phyloP scores from a whole-genome alignment of 73 alveolate genomes.

The Tetrahymena elliotti region DNA sequence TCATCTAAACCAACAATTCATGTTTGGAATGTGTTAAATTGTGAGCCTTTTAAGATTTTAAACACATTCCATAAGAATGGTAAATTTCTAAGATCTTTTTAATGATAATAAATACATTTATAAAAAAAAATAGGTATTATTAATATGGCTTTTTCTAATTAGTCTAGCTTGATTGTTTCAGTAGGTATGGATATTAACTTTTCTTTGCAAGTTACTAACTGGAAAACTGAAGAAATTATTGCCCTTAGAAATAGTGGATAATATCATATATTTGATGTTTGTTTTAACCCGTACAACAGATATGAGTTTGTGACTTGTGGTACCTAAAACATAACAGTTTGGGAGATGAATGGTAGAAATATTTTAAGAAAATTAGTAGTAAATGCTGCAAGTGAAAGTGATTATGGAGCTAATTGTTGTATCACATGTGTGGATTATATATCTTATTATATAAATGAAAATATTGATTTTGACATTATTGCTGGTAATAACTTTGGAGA shows the following conservation, averaged over 20 bases:
- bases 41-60: constrained; percentile 63
- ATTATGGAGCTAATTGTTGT: constrained; percentile 20
- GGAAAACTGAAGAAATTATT: constrained; percentile 64
- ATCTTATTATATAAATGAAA: constrained; percentile 54
- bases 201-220: constrained; percentile 58
- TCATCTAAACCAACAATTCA: constrained; percentile 60
- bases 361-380: constrained; percentile 46
- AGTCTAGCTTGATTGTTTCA: constrained; percentile 29
- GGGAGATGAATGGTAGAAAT: constrained; percentile 77
- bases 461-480: constrained; percentile 66
- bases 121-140: constrained; percentile 9
- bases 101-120: background rate
- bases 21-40: constrained; percentile 83
- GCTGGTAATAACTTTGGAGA: constrained; percentile 88
- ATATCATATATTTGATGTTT: constrained; percentile 72
- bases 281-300: constrained; percentile 66
- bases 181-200: constrained; percentile 30
- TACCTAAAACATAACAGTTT: constrained; percentile 70
- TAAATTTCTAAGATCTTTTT: background rate
- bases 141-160: constrained; percentile 1
- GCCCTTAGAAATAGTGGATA: constrained; percentile 79
- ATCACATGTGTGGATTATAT: constrained; percentile 42
- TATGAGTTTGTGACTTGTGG: constrained; percentile 83
- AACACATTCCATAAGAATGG: constrained; percentile 37
- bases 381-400: constrained; percentile 16